Base-by-base conservation (phyloP, 2,329 filamentous ascomycete genomes). In the Trichoderma koningiopsis region DNA sequence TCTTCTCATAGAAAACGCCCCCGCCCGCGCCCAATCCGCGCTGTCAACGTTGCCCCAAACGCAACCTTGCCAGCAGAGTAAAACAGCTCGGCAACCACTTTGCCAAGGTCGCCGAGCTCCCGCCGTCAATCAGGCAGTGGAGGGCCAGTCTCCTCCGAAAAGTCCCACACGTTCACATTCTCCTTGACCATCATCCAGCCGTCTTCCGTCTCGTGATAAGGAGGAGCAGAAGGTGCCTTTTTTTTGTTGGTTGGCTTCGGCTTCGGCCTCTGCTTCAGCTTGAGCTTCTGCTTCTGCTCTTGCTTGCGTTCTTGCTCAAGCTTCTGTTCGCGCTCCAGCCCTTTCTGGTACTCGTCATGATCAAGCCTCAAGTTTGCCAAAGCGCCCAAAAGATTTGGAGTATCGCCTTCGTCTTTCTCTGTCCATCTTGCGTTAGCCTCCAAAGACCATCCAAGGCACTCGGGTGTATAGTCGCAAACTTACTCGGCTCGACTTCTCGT, bases 161-260 rank as follows among this genome's bases (percentile, higher is more conserved):
- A 57, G 8, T 57, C 62, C 62, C 55, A 57, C n/a, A 57, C 33
- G 29, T 43, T 53, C 22, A 65, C 19, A 6, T 47, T 27, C 8
- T 57, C 53, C 27, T 13, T n/a, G 4, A 65, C 52, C 43, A 65
- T 11, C 29, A 65, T n/a, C 62, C 62, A 65, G n/a, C 40, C 62
- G n/a, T 64, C 61, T n/a, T 56, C 35, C 5, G 40, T 33, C 8
- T 55, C 27, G 29, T 58, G 29, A 24, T n/a, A 24, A 33, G 31
- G 55, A 33, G 31, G 55, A 31, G 4, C 11, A 35, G 4, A 1
- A 14, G 24, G 10, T 10, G 0, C 55, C n/a, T 14, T 13, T 10
- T 4, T 58, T 24, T 2, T 14, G 16, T 35, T 14, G 16, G 55
- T 8, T 31, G 24, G 8, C 3, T 53, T 4, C 29, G 8, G 22